Base-by-base conservation (phyloP, 176 grass and related monocot genomes). In the Carex scoparia region DNA sequence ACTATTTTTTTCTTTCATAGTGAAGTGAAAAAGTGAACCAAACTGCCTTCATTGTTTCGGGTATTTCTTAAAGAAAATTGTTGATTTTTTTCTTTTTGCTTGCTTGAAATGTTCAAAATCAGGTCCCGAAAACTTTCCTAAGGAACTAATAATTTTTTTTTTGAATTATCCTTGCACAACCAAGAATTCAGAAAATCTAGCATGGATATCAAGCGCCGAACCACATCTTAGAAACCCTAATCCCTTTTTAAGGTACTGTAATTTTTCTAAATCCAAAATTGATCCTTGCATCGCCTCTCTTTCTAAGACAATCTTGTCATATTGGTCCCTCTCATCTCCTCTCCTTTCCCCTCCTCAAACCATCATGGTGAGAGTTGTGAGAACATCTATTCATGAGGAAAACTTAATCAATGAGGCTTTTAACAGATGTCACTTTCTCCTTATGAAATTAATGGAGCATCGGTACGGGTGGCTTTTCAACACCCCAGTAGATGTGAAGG, bases 381-480 rank as follows among this genome's bases (percentile, higher is more conserved):
- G 9, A 3, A 77, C 18, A 77, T 77, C 44, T 18, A 49, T 23
- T 23, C 8, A 19, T 49, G 42, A 77, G 12, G 40, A 77, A 54
- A 77, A 53, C 38, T 19, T 77, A 10, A 30, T 77, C n/a, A 13
- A 53, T 4, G 49, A 70, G 30, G 77, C 32, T 42, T 87, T 87
- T 64, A 81, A 19, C 72, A 87, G 77, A 44, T 87, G 85, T 32
- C 12, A 56, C 38, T 1, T 23, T 14, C 19, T 87, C 51, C 85
- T 87, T 9, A 1, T 13, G 60, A 67, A 46, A 14, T 15, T 87
- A 10, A 87, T 87, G 85, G 69, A 70, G 62, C 75, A 87, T 57
- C 48, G 14, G 12, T 30, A 69, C 16, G 62, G 77, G 4, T 87
- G 85, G 85, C 72, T 87, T 63, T 87, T 87, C 19, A 87, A 81